phyloP scores from a whole-genome alignment of 768 basidiomycete genomes.

The Podaxis sp. region DNA sequence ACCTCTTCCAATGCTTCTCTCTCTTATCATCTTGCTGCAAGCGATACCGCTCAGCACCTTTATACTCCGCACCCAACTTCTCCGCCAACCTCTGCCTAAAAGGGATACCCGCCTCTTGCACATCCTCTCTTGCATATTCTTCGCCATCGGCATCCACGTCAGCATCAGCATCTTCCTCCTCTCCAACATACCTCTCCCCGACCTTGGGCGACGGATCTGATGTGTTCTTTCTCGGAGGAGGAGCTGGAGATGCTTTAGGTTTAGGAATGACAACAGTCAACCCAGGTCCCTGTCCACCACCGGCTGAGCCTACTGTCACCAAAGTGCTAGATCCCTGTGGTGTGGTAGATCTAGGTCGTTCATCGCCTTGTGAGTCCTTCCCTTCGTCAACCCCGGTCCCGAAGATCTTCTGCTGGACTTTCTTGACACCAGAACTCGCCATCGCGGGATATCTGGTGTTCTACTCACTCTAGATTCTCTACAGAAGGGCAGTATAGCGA shows the following conservation, averaged over 20 bases:
- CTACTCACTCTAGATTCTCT: background rate
- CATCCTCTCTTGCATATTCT: slow-evolving; percentile 16
- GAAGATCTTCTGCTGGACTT: slow-evolving; percentile 76
- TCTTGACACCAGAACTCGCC: slow-evolving; percentile 48
- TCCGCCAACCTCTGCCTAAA: slow-evolving; percentile 69
- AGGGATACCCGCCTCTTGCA: slow-evolving; percentile 20
- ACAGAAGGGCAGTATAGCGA: too few species aligned
- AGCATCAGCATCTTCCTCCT: slow-evolving; percentile 12
- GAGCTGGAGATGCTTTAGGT: slow-evolving; percentile 33
- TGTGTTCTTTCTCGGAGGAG: slow-evolving; percentile 46
- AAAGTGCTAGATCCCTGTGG: slow-evolving; percentile 11
- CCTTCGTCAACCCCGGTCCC: slow-evolving; percentile 31
- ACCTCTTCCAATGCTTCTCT: slow-evolving; percentile 94
- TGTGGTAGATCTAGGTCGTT: background rate
- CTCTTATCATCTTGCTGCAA: slow-evolving; percentile 80
- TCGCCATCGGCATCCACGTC: slow-evolving; percentile 18
- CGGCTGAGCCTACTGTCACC: slow-evolving; percentile 7
- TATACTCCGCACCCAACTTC: slow-evolving; percentile 67
- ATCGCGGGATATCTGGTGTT: slow-evolving; percentile 21
- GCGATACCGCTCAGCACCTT: slow-evolving; percentile 79
- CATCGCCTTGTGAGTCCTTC: slow-evolving; percentile 16
- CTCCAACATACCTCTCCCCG: background rate
- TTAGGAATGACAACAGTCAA: slow-evolving; percentile 74
- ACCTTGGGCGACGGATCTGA: slow-evolving; percentile 32
- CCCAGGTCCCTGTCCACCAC: slow-evolving; percentile 27